phyloP scores from a whole-genome alignment of 371 early-diverging fungal genomes.

The Syncephalastrum contaminatum region DNA sequence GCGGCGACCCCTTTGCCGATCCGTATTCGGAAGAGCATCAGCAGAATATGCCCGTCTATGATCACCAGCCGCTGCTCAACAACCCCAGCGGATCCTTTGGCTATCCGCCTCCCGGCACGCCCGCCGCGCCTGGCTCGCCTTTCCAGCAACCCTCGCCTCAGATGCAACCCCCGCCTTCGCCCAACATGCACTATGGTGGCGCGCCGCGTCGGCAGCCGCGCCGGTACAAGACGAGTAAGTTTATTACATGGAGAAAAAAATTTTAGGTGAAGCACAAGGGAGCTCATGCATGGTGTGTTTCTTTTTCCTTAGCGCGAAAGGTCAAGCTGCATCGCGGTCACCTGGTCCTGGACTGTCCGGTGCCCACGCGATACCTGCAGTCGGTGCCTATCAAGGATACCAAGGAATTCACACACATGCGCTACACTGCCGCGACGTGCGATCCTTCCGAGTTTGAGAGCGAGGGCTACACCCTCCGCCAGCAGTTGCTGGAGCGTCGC shows the following conservation, averaged over 20 bases:
- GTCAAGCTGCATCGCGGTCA: slow-evolving; percentile 75
- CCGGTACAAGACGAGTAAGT: slow-evolving; percentile 60
- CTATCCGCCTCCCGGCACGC: neutral
- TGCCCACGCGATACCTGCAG: slow-evolving; percentile 63
- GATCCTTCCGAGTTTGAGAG: slow-evolving; percentile 79
- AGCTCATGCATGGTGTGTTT: no score
- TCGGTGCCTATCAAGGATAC: slow-evolving; percentile 56
- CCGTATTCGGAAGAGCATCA: slow-evolving; percentile 27
- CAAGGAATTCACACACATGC: slow-evolving; percentile 76
- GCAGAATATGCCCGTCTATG: slow-evolving; percentile 11
- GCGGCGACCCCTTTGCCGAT: slow-evolving; percentile 42
- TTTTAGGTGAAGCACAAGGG: no score
- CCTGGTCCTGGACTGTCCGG: slow-evolving; percentile 75
- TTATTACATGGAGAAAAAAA: neutral
- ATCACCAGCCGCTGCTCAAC: slow-evolving; percentile 30
- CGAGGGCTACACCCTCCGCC: slow-evolving; percentile 81
- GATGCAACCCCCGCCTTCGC: slow-evolving; percentile 19
- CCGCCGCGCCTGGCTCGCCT: slow-evolving; percentile 6
- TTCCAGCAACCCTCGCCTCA: neutral
- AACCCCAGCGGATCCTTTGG: neutral
- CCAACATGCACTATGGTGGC: slow-evolving; percentile 50
- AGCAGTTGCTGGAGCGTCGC: slow-evolving; percentile 63
- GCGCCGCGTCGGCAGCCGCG: slow-evolving; percentile 56
- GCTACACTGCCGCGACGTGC: slow-evolving; percentile 84
- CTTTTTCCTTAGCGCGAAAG: slow-evolving; percentile 21